phyloP scores from a whole-genome alignment of 371 early-diverging fungal species.

The Mucor ambiguus region DNA sequence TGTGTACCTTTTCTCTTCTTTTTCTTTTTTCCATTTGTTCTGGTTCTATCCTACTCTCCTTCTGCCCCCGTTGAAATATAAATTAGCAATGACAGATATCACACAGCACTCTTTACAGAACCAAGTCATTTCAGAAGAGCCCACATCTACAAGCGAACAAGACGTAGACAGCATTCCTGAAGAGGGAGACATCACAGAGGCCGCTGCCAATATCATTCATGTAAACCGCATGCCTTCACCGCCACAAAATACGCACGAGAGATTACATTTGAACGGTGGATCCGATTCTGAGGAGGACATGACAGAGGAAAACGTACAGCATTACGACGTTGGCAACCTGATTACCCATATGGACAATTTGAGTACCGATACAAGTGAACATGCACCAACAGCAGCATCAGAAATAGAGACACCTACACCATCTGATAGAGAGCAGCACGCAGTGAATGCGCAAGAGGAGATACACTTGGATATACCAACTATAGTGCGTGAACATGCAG shows the following conservation, averaged over 20 bases:
- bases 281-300: slow-evolving; percentile 25
- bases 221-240: neutral
- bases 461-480: neutral
- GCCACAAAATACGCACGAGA: neutral
- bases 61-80: neutral
- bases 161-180: neutral
- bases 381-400: neutral
- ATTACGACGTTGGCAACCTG: neutral
- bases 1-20: slow-evolving; percentile 2
- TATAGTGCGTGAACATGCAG: neutral
- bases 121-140: neutral
- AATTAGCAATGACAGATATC: neutral
- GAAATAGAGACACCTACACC: neutral
- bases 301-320: slow-evolving; percentile 14
- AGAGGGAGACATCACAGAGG: slow-evolving; percentile 11
- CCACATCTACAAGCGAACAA: neutral
- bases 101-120: slow-evolving; percentile 1
- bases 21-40: neutral
- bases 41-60: neutral
- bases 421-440: neutral
- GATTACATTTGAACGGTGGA: slow-evolving; percentile 1
- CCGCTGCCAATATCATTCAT: neutral
- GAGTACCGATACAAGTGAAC: neutral
- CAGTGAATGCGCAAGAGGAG: neutral
- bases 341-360: neutral